Evolutionary conservation across 345 rosid genomes (phyloP), one percentile per base, ranked within the genome.

Genomic region (Eucalyptus virginea): DNA sequence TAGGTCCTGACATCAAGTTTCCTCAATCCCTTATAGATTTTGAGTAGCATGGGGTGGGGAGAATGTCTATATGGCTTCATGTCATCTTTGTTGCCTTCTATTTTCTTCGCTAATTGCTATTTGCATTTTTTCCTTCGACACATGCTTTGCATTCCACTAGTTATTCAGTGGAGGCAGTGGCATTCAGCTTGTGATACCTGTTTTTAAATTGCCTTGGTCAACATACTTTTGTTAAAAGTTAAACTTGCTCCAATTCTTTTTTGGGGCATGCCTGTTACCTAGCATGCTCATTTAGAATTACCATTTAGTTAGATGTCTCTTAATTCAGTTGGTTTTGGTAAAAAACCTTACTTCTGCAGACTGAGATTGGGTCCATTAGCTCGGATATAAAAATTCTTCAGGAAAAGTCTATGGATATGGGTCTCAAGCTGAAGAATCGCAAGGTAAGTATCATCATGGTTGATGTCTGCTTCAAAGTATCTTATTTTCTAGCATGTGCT

Each of bases 341-440:
- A 48, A 50, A 86, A 90, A 86, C 77, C 89, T 72, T 77, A 14
- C 89, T 87, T 91, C 17, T 91, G 87, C 86, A 98, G 99, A 94
- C 92, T 91, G 99, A 96, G 94, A 98, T 98, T 92, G 99, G 99
- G 90, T 97, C 99, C 88, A 98, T 98, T 91, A 96, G 99, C 92
- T 97, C 99, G 60, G 99, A 98, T 94, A 98, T 98, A 58, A 98
- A 97, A 89, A 93, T 97, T 92, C 99, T 98, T 87, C 99, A 98
- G 91, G 99, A 98, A 94, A 97, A 97, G 91, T 98, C 99, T 54
- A 98, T 98, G 99, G 99, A 98, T 93, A 98, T 98, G 99, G 99
- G 99, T 89, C 94, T 98, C 92, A 96, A 95, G 95, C 93, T 98
- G 92, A 98, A 96, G 93, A 98, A 98, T 91, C 98, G 99, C 92